Evolutionary conservation across 257 asterid species (phyloP), one percentile per base, ranked within the genome.

Genomic region (Anisodus tanguticus): DNA sequence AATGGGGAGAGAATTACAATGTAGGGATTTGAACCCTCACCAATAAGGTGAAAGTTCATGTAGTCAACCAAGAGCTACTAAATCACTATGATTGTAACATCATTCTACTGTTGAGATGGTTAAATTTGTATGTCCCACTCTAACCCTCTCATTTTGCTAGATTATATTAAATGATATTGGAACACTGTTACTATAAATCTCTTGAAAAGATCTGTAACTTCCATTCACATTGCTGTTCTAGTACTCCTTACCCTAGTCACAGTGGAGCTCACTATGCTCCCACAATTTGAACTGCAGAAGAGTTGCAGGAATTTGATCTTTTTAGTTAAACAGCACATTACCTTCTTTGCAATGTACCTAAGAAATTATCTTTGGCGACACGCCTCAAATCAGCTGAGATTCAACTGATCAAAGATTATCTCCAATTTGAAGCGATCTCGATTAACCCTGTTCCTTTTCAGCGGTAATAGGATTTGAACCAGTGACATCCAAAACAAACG

Each of bases 111-210:
- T 71, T 71, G 57, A 9, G 58, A 71, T 43, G 15, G 37, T 45
- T 71, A n/a, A 45, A n/a, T 45, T 71, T 71, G 57, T 45, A 9
- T 4, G 15, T 9, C 79, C 79, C 79, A 8, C 19, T 16, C 54
- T 37, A 69, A 71, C 37, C 57, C 53, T 45, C 79, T 45, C 57
- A 43, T 2, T 71, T 71, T 71, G 79, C 79, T 43, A 9, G 57
- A 71, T 57, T 43, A 71, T 41, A 70, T 71, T 19, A 70, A 41
- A 22, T 41, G 79, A 43, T 43, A 70, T 16, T 70, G 55, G 37
- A 70, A 70, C 53, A 67, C n/a, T 37, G 22, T 49, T 37, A 37
- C 55, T 70, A 43, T 43, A 17, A 70, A 70, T 68, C 53, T 68
- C 77, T 26, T 68, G 26, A 7, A 41, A 31, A 7, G 51, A 37